Evolutionary conservation across 2,329 filamentous ascomycete species (phyloP), one percentile per base, ranked within the genome.

Genomic region (Fusarium sp.): DNA sequence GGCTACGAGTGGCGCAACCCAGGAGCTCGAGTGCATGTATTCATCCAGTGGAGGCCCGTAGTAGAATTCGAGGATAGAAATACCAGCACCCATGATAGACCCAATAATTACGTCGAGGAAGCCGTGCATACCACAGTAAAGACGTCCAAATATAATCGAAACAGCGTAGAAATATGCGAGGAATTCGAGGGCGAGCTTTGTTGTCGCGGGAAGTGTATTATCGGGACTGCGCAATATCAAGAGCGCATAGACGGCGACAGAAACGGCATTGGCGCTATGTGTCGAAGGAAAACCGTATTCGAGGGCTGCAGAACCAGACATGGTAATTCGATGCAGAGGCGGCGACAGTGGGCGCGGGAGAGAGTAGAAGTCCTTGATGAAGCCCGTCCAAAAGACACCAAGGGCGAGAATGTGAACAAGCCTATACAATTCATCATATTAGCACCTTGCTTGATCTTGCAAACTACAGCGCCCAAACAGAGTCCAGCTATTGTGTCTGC

Each of bases 61-160:
- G 72, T 88, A 84, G 75, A 88, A 90, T 75, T 91, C 88, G 66
- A 88, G 69, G 28, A 87, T 77, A 24, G 86, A 86, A 68, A 91
- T 87, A 52, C 87, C 80, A 13, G 90, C 91, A 33, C 96, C 96
- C 58, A 98, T 85, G 15, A 90, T 74, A 56, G 91, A 93, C 8
- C 96, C 96, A 58, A 96, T 80, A 15, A 96, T 81, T 24, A 98
- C 94, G 79, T 99, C 96, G 43, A 96, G 85, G 81, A 98, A 97
- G 13, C 96, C 96, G 81, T 99, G 96, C 96, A 99, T 99, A 65
- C 96, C 96, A 77, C 96, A 99, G 82, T 99, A 98, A 36, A 99
- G 84, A 20, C 96, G 90, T 7, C 96, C 96, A 66, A 98, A 83
- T 40, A 98, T 88, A 76, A 99, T 98, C 26, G 95, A 98, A 14